Percentiles rank a stretch among this genome's conserved stretches.
Conservation (phyloP, 108 stramenopile genomes). For the Nitzschia sp. region DNA sequence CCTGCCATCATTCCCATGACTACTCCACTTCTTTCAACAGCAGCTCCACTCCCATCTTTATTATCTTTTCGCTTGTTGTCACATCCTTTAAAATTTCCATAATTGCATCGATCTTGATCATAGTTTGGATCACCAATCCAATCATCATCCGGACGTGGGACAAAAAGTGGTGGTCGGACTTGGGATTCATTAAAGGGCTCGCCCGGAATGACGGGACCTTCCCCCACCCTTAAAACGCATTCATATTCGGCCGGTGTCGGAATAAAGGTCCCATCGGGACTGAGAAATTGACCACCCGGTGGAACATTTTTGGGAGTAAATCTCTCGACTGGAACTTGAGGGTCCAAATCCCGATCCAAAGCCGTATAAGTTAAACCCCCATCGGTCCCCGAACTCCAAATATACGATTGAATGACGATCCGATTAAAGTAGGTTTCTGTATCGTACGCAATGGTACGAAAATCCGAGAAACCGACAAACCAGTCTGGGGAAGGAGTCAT, state of each 20-base stretch:
- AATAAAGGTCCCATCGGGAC: slow-evolving; percentile 33
- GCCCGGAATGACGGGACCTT: slow-evolving; percentile 25
- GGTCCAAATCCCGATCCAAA: slow-evolving; percentile 50
- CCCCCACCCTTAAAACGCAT: slow-evolving; percentile 41
- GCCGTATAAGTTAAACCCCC: slow-evolving; percentile 45
- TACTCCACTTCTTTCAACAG: no score
- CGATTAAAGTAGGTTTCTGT: slow-evolving; percentile 45
- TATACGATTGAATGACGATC: slow-evolving; percentile 41
- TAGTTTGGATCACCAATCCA: slow-evolving; percentile 26
- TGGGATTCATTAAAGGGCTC: slow-evolving; percentile 33
- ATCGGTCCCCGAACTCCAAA: slow-evolving; percentile 56
- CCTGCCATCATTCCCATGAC: no score
- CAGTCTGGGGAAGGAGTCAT: slow-evolving; percentile 55
- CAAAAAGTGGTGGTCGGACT: slow-evolving; percentile 28
- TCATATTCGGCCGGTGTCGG: slow-evolving; percentile 42
- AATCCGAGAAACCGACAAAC: slow-evolving; percentile 52
- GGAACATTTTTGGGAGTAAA: slow-evolving; percentile 30
- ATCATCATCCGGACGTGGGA: slow-evolving; percentile 36
- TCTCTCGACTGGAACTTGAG: slow-evolving; percentile 34
- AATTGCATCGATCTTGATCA: slow-evolving; percentile 17
- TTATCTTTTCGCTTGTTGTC: background rate
- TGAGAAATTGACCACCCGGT: slow-evolving; percentile 33
- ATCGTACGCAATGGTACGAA: slow-evolving; percentile 35
- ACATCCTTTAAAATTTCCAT: slow-evolving; percentile 21
- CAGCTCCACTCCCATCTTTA: background rate